phyloP scores from a whole-genome alignment of 768 basidiomycete species.

The Hygrophorus russula region DNA sequence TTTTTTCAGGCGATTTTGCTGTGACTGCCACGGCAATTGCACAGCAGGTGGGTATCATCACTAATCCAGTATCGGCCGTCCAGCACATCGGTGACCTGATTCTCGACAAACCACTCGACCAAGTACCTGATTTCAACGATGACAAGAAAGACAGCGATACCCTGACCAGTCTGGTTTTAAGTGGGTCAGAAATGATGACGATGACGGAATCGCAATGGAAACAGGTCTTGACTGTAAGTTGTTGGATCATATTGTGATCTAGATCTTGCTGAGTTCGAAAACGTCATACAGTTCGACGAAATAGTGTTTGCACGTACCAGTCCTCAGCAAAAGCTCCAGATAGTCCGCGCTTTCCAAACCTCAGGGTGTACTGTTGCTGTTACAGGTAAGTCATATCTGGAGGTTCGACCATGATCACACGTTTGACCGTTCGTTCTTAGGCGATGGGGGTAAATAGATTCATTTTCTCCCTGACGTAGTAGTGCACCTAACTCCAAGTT shows the following conservation, averaged over 20 bases:
- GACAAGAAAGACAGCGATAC: constrained; percentile 13
- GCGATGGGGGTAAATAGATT: neutral
- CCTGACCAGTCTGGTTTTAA: constrained; percentile 28
- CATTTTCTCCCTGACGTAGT: neutral
- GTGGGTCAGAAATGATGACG: constrained; percentile 27
- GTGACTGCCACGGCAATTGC: constrained; percentile 56
- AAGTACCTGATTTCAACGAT: constrained; percentile 19
- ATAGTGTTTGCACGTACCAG: constrained; percentile 54
- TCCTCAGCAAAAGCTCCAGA: constrained; percentile 54
- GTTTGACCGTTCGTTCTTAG: no score
- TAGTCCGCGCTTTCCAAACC: constrained; percentile 47
- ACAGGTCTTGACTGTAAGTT: constrained; percentile 13
- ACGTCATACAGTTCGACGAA: constrained; percentile 27
- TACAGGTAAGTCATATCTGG: constrained; percentile 44
- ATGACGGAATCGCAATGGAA: constrained; percentile 22
- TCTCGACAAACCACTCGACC: constrained; percentile 12
- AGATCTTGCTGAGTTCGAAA: neutral
- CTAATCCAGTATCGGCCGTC: constrained; percentile 20
- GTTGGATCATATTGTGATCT: neutral
- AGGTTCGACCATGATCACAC: neutral
- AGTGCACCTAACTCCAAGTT: neutral
- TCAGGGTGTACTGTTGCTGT: constrained; percentile 46
- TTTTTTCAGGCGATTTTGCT: constrained; percentile 35
- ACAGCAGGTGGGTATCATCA: constrained; percentile 46
- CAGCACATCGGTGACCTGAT: constrained; percentile 28